These are phyloP conservation scores for Auriscalpium vulgare DNA, from an alignment of 768 basidiomycete species.

Conservation along the genomic window DNA sequence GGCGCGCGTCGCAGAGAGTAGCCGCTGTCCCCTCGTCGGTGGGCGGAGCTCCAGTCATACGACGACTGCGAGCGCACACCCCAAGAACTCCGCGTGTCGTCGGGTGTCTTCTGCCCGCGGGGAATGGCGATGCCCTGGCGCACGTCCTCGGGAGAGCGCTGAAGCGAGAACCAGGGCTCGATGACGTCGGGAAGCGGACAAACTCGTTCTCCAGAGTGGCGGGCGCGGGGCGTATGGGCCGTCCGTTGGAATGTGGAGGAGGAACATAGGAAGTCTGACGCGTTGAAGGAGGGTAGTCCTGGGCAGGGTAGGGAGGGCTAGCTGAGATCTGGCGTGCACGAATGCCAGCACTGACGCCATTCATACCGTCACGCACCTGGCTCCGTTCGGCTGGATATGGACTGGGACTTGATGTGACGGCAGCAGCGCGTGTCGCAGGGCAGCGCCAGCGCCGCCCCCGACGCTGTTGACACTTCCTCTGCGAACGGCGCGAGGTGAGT, in stretches of 20 bases:
- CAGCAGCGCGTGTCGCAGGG: neutral
- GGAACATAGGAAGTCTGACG: neutral
- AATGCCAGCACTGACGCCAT: neutral
- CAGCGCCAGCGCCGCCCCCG: neutral
- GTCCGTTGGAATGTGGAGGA: neutral
- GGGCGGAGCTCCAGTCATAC: slow-evolving; percentile 2
- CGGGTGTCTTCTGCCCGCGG: slow-evolving; percentile 4
- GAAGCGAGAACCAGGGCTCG: slow-evolving; percentile 12
- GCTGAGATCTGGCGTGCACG: neutral
- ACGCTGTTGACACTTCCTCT: no score
- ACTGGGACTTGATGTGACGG: no score
- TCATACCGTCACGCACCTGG: neutral
- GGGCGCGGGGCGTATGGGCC: slow-evolving; percentile 7
- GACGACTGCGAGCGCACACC: slow-evolving; percentile 13
- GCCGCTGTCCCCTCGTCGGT: slow-evolving; percentile 9
- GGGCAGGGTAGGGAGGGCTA: neutral
- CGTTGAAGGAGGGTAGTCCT: neutral
- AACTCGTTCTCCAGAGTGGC: slow-evolving; percentile 2
- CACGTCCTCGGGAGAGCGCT: slow-evolving; percentile 15
- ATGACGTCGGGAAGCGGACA: slow-evolving; percentile 12
- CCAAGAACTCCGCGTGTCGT: slow-evolving; percentile 9
- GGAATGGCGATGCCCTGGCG: slow-evolving; percentile 14
- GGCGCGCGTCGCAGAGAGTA: slow-evolving; percentile 5
- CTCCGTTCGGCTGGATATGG: neutral
- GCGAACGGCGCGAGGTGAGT: neutral